Percentiles rank a stretch among this genome's conserved stretches.
Conservation (phyloP, 306 rosid genomes). For the Dicorynia guianensis region DNA sequence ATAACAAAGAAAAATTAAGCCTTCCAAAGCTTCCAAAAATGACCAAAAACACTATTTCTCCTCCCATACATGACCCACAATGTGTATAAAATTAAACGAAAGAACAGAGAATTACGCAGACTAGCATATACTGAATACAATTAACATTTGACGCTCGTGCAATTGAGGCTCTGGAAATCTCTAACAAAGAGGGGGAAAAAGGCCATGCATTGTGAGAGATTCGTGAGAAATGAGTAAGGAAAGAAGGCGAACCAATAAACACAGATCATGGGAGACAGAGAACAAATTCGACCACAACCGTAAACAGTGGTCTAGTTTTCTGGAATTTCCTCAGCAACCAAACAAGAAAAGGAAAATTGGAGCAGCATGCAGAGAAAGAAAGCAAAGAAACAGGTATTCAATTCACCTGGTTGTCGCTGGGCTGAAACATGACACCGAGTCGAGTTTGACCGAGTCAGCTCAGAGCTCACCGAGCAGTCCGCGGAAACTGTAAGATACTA, state of each 20-base stretch:
- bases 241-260: not conserved
- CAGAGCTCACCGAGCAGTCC: not conserved
- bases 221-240: slow-evolving; percentile 5
- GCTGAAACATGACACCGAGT: slow-evolving; percentile 52
- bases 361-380: not conserved
- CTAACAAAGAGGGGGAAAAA: not conserved
- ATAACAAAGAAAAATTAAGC: not conserved
- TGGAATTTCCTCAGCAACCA: slow-evolving; percentile 22
- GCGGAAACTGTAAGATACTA: not conserved
- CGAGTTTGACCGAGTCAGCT: too few species aligned
- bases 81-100: not conserved
- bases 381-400: not conserved
- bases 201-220: slow-evolving; percentile 36
- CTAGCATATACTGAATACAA: not conserved
- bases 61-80: not conserved
- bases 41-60: not conserved
- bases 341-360: slow-evolving; percentile 24
- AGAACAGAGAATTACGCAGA: not conserved
- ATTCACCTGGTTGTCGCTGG: slow-evolving; percentile 57
- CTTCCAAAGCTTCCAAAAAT: not conserved
- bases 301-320: not conserved
- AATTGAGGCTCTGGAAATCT: not conserved
- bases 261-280: not conserved
- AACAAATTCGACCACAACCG: not conserved
- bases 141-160: slow-evolving; percentile 10